A percentile compares a stretch with the other conserved stretches of the same genome.
Conservation (phyloP, 139 green algal species). For the Tetradesmus lagerheimii region DNA sequence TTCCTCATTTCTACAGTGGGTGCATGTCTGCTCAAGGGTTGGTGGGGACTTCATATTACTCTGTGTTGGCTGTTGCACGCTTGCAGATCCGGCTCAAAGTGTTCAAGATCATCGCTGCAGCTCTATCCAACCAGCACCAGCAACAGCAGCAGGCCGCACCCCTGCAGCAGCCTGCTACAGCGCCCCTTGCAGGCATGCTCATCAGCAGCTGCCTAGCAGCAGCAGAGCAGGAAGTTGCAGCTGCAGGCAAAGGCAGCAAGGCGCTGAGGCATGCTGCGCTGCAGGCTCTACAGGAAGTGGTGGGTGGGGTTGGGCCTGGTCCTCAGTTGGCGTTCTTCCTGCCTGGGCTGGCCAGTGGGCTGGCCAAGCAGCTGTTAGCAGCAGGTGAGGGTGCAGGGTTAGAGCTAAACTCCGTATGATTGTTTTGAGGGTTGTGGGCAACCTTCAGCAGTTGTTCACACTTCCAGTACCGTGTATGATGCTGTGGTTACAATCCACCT, state of each 20-base stretch:
- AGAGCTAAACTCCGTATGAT: too few relatives aligned
- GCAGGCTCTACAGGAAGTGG: conserved; percentile 50
- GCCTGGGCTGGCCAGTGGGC: conserved; percentile 70
- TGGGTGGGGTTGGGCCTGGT: conserved; percentile 12
- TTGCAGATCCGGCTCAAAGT: conserved; percentile 18
- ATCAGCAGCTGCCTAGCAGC: conserved; percentile 57
- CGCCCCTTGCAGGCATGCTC: conserved; percentile 63
- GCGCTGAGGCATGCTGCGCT: conserved; percentile 64
- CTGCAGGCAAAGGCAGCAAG: conserved; percentile 64
- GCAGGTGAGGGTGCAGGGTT: conserved; percentile 48
- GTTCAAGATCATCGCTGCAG: background rate
- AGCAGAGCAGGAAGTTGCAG: conserved; percentile 62
- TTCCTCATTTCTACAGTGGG: too few relatives aligned
- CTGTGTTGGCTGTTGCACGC: background rate
- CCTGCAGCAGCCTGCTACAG: conserved; percentile 16
- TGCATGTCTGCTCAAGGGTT: background rate
- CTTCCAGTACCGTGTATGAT: too few relatives aligned
- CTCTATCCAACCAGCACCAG: conserved; percentile 3
- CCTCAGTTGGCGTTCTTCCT: conserved; percentile 72
- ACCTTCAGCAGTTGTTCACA: too few relatives aligned
- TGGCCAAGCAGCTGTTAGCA: conserved; percentile 66
- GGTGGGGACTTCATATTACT: background rate
- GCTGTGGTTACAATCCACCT: too few relatives aligned
- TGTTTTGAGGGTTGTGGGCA: too few relatives aligned
- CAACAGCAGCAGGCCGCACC: background rate